phyloP scores from a whole-genome alignment of 176 grass and related monocot genomes.

The Saccharum officinarum region DNA sequence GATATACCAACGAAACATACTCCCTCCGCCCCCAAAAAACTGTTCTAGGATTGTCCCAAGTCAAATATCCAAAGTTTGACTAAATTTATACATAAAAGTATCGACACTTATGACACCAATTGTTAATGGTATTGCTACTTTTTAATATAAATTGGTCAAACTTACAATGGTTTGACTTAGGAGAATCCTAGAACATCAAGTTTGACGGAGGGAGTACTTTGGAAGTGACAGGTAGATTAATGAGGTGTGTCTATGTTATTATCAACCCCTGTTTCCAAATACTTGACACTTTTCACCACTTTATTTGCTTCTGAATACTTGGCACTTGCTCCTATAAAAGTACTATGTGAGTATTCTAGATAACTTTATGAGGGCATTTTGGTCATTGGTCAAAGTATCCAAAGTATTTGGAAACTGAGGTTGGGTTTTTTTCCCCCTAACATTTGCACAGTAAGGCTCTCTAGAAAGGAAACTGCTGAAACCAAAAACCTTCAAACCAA shows the following conservation, averaged over 20 bases:
- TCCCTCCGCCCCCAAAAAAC: neutral
- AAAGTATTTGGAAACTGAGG: neutral
- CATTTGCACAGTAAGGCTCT: neutral
- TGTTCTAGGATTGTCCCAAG: neutral
- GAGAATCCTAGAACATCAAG: neutral
- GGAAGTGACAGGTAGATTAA: neutral
- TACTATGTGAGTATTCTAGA: neutral
- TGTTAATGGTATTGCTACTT: neutral
- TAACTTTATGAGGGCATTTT: neutral
- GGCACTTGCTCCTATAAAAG: neutral
- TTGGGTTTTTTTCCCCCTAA: neutral
- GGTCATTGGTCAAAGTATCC: neutral
- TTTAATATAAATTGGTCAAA: neutral
- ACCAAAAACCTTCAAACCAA: constrained; percentile 24
- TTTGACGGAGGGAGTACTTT: neutral
- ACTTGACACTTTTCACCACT: neutral
- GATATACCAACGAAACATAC: neutral
- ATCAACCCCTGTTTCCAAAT: neutral
- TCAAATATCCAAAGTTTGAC: neutral
- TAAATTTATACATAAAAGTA: neutral
- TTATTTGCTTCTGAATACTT: neutral
- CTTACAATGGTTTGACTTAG: neutral
- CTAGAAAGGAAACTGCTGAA: constrained; percentile 2
- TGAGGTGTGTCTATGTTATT: constrained; percentile 19
- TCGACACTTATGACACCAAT: neutral